Percentiles rank a stretch among this genome's conserved stretches.
phyloP scores from a whole-genome alignment of 176 grass and related monocot genomes.

The Musa itinerans region DNA sequence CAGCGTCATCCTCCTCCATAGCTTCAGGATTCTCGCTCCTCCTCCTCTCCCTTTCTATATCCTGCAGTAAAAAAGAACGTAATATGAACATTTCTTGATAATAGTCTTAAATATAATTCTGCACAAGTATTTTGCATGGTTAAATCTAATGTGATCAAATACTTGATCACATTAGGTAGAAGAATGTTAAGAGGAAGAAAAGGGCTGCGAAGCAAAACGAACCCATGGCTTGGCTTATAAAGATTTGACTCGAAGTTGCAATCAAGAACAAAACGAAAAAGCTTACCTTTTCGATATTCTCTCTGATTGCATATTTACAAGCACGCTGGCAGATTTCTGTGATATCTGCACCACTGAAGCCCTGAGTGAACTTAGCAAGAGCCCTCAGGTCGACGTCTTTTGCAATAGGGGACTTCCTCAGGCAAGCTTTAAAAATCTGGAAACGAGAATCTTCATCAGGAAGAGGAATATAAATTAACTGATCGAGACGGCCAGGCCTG shows the following conservation, averaged over 20 bases:
- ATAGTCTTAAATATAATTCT: too few species aligned
- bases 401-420: conserved; percentile 15
- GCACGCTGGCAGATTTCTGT: conserved; percentile 38
- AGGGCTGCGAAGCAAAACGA: too few species aligned
- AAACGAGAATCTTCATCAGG: conserved; percentile 27
- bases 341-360: conserved; percentile 41
- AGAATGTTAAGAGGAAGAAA: too few species aligned
- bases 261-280: not conserved
- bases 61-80: not conserved
- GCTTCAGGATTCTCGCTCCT: not conserved
- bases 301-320: conserved; percentile 35
- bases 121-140: too few species aligned
- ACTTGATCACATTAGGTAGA: too few species aligned
- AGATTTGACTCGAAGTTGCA: not conserved
- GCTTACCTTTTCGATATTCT: conserved; percentile 14
- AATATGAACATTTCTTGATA: too few species aligned
- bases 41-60: not conserved
- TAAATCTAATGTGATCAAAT: too few species aligned
- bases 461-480: conserved; percentile 39
- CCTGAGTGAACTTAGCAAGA: conserved; percentile 16
- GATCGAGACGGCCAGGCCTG: conserved; percentile 42
- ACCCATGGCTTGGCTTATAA: too few species aligned
- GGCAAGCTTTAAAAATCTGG: conserved; percentile 34
- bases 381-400: conserved; percentile 25
- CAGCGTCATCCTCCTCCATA: not conserved